A percentile compares a stretch with the other conserved stretches of the same genome.
These are phyloP conservation scores for Gremmenia infestans DNA, from an alignment of 2,329 filamentous ascomycete genomes.

Conservation along the genomic window DNA sequence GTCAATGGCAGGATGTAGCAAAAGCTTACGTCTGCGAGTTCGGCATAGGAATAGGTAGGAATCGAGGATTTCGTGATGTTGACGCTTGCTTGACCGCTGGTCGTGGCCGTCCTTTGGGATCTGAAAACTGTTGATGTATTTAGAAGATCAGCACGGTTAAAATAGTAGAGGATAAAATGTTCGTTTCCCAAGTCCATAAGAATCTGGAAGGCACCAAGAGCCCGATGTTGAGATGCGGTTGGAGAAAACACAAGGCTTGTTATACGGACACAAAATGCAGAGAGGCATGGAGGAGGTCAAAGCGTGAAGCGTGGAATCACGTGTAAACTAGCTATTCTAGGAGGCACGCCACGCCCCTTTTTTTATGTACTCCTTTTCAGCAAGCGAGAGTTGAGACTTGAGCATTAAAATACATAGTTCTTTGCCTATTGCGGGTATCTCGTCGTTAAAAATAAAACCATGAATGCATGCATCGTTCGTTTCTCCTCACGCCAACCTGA, in stretches of 20 bases:
- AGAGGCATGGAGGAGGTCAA: neutral
- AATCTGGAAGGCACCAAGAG: neutral
- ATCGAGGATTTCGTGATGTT: too few species aligned
- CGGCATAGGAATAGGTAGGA: too few species aligned
- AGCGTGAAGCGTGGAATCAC: neutral
- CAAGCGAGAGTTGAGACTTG: neutral
- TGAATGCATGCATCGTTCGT: neutral
- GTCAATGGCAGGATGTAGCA: neutral
- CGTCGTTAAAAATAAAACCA: neutral
- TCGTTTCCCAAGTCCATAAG: neutral
- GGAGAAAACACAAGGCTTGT: neutral
- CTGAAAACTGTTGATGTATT: too few species aligned
- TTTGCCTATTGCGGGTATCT: constrained; percentile 4
- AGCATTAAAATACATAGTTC: neutral
- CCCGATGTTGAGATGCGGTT: neutral
- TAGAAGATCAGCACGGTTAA: too few species aligned
- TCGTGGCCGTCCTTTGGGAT: too few species aligned
- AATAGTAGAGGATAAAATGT: neutral
- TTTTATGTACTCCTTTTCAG: too few species aligned
- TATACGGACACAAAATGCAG: neutral
- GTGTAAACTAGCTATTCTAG: neutral
- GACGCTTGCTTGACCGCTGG: too few species aligned
- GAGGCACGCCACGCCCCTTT: neutral
- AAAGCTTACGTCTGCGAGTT: too few species aligned
- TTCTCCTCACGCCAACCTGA: constrained; percentile 20